A percentile compares a stretch with the other conserved stretches of the same genome.
Conservation (phyloP, 768 basidiomycete species). For the Coprinopsis cinerea region DNA sequence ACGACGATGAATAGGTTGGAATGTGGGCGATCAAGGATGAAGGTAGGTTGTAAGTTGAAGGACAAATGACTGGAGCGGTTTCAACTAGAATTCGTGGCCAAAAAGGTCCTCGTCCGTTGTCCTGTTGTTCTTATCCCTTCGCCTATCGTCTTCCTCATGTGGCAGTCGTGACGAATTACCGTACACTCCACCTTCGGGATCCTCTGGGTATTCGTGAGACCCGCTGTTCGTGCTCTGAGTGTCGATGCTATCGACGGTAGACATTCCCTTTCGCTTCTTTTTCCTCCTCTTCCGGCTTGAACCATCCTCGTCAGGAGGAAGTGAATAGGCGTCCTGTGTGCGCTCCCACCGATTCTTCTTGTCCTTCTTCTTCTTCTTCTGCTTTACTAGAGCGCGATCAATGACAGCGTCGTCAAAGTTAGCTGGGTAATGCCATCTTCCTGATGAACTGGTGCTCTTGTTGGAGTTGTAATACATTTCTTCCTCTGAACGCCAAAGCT, state of each 20-base stretch:
- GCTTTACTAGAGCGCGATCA: conserved; percentile 28
- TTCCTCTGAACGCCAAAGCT: conserved; percentile 70
- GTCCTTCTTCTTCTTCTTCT: conserved; percentile 52
- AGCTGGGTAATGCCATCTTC: conserved; percentile 82
- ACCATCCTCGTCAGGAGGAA: conserved; percentile 34
- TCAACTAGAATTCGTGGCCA: conserved; percentile 54
- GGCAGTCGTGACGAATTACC: conserved; percentile 28
- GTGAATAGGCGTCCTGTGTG: conserved; percentile 77
- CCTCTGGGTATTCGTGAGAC: conserved; percentile 59
- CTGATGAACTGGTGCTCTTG: conserved; percentile 32
- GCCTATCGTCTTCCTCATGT: neutral
- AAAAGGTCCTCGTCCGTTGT: conserved; percentile 49
- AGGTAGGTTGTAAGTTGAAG: neutral
- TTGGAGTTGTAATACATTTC: conserved; percentile 64
- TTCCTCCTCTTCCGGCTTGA: conserved; percentile 49
- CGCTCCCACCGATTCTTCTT: conserved; percentile 88
- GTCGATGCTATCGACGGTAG: conserved; percentile 28
- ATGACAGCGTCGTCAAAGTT: conserved; percentile 66
- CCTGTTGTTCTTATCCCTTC: conserved; percentile 14
- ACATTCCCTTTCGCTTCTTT: conserved; percentile 48
- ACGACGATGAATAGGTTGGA: too few species aligned
- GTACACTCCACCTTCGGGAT: conserved; percentile 65
- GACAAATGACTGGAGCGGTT: neutral
- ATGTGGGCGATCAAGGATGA: neutral
- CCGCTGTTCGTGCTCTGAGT: conserved; percentile 36